Evolutionary conservation across 2,329 filamentous ascomycete species (phyloP), one percentile per base, ranked within the genome.

Genomic region (Neonectria neomacrospora): DNA sequence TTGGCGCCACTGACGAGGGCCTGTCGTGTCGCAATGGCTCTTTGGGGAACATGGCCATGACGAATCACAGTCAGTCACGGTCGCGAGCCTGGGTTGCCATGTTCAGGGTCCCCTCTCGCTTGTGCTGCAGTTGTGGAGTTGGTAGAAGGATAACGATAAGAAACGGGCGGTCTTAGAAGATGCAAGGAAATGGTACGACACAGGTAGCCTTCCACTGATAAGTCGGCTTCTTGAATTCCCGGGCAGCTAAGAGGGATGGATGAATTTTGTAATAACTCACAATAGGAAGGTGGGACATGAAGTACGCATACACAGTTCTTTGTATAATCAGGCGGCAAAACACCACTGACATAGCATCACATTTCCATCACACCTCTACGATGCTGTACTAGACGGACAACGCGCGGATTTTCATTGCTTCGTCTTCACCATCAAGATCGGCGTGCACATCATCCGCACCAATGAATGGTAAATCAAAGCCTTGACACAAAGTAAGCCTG

Each of bases 1-100:
- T 44, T 54, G 54, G 60, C 50, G 54, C 60, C 60, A 54, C 54
- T 54, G 47, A 48, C 41, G 41, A 44, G 12, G 41, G 18, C 20
- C 47, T 45, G 50, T 51, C 59, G 26, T 53, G 37, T 50, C n/a
- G 48, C 23, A 41, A 26, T 10, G 23, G 22, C 18, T 23, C 22
- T 42, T 42, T 47, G 41, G 32, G 10, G 10, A 32, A n/a, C 10
- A 39, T 47, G 54, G 50, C 42, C 34, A 37, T n/a, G 14, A 2
- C 34, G 60, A 62, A 58, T 62, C 54, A 54, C 28, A 28, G 8
- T 14, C 28, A 28, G 8, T 14, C 5, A 8, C n/a, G 16, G 41
- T 4, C 20, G n/a, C 16, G 6, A 11, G 16, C 26, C 23, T 26
- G 23, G 23, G 23, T 26, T 26, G 23, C 45, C 45, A 6, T 16